Percentiles rank a stretch among this genome's conserved stretches.
Conservation (phyloP, 352 stramenopile species). For the Globisporangium splendens region DNA sequence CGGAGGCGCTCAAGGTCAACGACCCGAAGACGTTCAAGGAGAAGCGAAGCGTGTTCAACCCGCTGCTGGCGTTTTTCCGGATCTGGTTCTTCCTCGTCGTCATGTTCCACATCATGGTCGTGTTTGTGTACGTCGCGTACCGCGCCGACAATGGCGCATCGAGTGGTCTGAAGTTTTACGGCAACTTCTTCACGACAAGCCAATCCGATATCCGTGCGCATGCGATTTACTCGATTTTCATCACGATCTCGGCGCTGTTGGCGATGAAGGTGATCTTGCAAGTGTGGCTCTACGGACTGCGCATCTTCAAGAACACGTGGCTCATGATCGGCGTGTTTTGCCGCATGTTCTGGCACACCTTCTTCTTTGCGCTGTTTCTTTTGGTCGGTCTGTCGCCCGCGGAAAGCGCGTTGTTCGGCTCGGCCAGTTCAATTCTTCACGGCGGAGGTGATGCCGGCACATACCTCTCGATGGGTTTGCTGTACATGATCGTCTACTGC, state of each 20-base stretch:
- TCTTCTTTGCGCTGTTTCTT: conserved; percentile 72
- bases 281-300: conserved; percentile 67
- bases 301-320: conserved; percentile 63
- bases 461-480: conserved; percentile 56
- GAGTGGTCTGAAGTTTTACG: conserved; percentile 55
- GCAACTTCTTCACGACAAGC: conserved; percentile 44
- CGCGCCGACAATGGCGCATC: conserved; percentile 47
- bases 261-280: conserved; percentile 69
- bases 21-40: conserved; percentile 88
- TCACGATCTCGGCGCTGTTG: conserved; percentile 51
- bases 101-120: conserved; percentile 63
- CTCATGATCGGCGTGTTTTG: conserved; percentile 60
- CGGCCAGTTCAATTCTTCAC: conserved; percentile 33
- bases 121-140: conserved; percentile 69
- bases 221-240: conserved; percentile 67
- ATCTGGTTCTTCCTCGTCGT: conserved; percentile 83
- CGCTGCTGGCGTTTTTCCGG: conserved; percentile 76
- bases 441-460: conserved; percentile 45
- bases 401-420: conserved; percentile 43
- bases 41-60: conserved; percentile 84
- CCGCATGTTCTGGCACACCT: conserved; percentile 64
- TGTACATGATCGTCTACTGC: conserved; percentile 63
- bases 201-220: conserved; percentile 65
- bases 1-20: conserved; percentile 46
- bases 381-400: conserved; percentile 58